phyloP scores from a whole-genome alignment of 495 filamentous ascomycete genomes.

The Neurospora sp. region DNA sequence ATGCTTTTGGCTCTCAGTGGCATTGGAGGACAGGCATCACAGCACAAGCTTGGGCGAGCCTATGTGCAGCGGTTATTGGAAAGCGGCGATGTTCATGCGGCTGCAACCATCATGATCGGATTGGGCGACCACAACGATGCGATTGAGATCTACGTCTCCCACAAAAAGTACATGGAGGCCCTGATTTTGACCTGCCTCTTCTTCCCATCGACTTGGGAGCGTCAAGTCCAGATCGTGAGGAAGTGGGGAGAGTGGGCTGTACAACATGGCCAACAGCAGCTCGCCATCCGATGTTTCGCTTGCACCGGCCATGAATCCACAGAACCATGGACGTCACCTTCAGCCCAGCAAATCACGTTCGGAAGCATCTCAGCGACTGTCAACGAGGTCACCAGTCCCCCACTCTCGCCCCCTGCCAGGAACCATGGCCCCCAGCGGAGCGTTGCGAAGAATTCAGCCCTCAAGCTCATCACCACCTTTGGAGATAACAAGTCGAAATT shows the following conservation, averaged over 20 bases:
- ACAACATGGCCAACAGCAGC: conserved; percentile 71
- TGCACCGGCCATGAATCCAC: conserved; percentile 65
- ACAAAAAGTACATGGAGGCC: conserved; percentile 84
- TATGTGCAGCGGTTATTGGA: conserved; percentile 88
- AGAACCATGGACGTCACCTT: conserved; percentile 78
- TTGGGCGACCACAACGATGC: conserved; percentile 91
- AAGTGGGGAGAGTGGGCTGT: conserved; percentile 94
- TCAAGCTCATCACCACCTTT: conserved; percentile 91
- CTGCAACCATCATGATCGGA: conserved; percentile 82
- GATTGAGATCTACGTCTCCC: conserved; percentile 91
- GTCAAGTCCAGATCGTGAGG: conserved; percentile 74
- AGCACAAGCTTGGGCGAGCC: conserved; percentile 82
- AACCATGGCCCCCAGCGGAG: conserved; percentile 44
- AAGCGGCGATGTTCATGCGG: conserved; percentile 81
- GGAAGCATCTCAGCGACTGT: conserved; percentile 36
- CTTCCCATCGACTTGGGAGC: conserved; percentile 74
- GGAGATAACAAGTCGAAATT: conserved; percentile 54
- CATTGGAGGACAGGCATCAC: conserved; percentile 68
- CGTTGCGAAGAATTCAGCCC: conserved; percentile 65
- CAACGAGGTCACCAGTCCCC: conserved; percentile 46
- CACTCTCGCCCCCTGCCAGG: conserved; percentile 42
- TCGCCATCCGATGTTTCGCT: conserved; percentile 87
- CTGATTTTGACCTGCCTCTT: conserved; percentile 68
- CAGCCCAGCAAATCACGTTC: conserved; percentile 58
- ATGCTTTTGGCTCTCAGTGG: conserved; percentile 90